phyloP scores from a whole-genome alignment of 2,329 filamentous ascomycete species.

The Pseudocercospora musae region DNA sequence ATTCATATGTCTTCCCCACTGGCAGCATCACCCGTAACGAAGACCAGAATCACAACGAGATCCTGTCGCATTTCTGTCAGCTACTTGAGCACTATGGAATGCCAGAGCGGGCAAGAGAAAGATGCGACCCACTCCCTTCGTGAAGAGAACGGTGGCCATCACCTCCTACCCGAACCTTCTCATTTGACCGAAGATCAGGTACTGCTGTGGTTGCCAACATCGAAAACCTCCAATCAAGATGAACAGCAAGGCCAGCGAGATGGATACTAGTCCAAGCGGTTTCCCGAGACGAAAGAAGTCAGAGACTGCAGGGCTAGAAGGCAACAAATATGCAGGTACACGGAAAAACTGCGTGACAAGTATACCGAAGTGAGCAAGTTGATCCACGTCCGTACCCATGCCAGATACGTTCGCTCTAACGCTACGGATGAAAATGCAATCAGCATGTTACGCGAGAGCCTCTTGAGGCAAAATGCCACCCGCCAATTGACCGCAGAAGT shows the following conservation, averaged over 20 bases:
- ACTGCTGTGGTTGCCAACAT: constrained; percentile 1
- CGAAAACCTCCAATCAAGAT: not conserved
- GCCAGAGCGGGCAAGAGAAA: not conserved
- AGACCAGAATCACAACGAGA: not conserved
- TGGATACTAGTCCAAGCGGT: not conserved
- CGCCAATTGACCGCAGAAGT: not conserved
- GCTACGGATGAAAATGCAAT: not conserved
- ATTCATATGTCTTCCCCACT: not conserved
- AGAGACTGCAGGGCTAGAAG: not conserved
- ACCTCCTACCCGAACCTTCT: not conserved
- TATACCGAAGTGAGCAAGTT: not conserved
- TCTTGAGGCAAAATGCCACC: not conserved
- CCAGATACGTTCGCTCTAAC: not conserved
- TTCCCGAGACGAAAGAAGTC: not conserved
- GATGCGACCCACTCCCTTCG: not conserved
- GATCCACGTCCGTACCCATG: not conserved
- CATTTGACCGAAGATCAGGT: not conserved
- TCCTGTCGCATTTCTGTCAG: not conserved
- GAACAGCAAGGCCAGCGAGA: not conserved
- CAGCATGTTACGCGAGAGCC: not conserved
- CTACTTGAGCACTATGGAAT: not conserved
- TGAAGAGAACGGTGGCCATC: not conserved
- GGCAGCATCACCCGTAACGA: not conserved
- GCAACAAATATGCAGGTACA: not conserved
- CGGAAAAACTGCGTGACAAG: not conserved